Base-by-base conservation (phyloP, 169 alveolate genomes). In the Plasmodium berghei region DNA sequence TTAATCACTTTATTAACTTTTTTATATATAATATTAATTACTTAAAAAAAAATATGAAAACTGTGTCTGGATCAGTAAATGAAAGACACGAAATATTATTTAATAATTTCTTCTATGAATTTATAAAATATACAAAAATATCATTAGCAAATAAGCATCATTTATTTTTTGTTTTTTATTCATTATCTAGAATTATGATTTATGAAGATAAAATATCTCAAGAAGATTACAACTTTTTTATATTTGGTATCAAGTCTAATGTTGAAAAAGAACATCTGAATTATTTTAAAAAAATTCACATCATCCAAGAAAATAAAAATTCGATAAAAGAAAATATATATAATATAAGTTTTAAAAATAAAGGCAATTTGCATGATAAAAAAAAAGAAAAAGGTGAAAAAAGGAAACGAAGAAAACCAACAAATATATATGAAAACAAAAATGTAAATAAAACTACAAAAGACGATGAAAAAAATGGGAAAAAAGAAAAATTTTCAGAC, bases 71-170 rank as follows among this genome's bases (percentile, higher is more conserved):
- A 18, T 72, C 91, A 5, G 20, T 75, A 2, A 16, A 54, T 14
- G 91, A 86, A 45, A 69, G 87, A 40, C 91, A 86, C 70, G 91
- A 86, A 55, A 61, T 55, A 28, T 45, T 86, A 42, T 86, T 86
- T 73, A 86, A 58, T 64, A 12, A 14, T 34, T 86, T 20, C 46
- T 86, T 86, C 58, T 86, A 70, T 9, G 91, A 86, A 86, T 86
- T 70, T 86, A 22, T 86, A 66, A 86, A 86, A 63, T 61, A 86
- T 58, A 71, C 91, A 14, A 86, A 72, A 62, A 22, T 72, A n/a
- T 86, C 91, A 49, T 58, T 86, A 59, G 69, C 91, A 16, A 72
- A 20, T 52, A 86, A 72, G 49, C 91, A 86, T 66, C 91, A 86
- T 42, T 64, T 86, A 26, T 72, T 86, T 86, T 86, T 86, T 22